Conservation (phyloP, 768 basidiomycete genomes). For the Agrocybe pediades region DNA sequence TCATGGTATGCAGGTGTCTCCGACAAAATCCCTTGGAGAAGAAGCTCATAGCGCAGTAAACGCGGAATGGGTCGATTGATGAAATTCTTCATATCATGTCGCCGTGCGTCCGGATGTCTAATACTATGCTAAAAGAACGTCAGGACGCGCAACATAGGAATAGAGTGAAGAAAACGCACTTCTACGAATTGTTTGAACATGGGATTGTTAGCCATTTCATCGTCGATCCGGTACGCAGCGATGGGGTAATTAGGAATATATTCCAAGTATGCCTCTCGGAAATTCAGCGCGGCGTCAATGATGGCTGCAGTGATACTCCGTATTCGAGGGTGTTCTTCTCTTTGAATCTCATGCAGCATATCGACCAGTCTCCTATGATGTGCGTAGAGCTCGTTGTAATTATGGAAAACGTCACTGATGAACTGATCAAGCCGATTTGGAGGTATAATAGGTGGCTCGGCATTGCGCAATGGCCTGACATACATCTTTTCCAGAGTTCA, state of each 20-base stretch:
- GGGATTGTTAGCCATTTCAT: conserved; percentile 81
- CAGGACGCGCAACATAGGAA: not conserved
- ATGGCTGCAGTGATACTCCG: conserved; percentile 83
- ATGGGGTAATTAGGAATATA: conserved; percentile 93
- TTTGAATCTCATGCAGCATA: conserved; percentile 81
- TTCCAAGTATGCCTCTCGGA: conserved; percentile 90
- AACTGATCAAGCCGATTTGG: conserved; percentile 72
- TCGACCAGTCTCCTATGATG: conserved; percentile 82
- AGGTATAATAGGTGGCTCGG: conserved; percentile 80
- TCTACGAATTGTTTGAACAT: conserved; percentile 81
- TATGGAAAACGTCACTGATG: conserved; percentile 88
- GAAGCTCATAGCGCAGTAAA: conserved; percentile 81
- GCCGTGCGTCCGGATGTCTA: conserved; percentile 76
- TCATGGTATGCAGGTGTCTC: conserved; percentile 75
- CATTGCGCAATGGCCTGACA: conserved; percentile 70
- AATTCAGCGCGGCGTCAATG: conserved; percentile 87
- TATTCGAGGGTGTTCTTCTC: conserved; percentile 83
- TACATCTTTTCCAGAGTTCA: conserved; percentile 63
- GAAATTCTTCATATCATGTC: conserved; percentile 89
- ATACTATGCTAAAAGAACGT: conserved; percentile 34
- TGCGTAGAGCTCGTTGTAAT: conserved; percentile 72
- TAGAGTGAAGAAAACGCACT: conserved; percentile 41
- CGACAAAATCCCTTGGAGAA: conserved; percentile 81
- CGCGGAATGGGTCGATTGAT: conserved; percentile 90
- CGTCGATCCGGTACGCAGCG: conserved; percentile 84